A percentile compares a stretch with the other conserved stretches of the same genome.
Conservation (phyloP, 148 eudicot species). For the Rhododendron simsii region DNA sequence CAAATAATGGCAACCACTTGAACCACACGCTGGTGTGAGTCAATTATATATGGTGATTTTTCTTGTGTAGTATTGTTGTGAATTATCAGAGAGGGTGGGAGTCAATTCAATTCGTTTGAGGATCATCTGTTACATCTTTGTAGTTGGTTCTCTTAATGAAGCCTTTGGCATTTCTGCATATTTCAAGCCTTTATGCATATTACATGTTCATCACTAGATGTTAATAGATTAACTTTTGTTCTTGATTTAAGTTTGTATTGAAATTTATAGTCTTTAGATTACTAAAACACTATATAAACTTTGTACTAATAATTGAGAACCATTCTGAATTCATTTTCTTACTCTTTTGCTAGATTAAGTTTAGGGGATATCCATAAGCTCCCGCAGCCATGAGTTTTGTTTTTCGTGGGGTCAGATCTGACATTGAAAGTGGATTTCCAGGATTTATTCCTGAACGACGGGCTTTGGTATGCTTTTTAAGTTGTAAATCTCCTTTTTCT, state of each 20-base stretch:
- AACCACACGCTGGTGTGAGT: background rate
- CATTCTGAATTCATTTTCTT: background rate
- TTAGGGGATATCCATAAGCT: background rate
- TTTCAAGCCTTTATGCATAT: background rate
- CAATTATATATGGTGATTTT: conserved; percentile 1
- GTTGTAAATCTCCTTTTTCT: background rate
- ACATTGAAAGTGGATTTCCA: conserved; percentile 25
- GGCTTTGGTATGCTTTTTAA: conserved; percentile 12
- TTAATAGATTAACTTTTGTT: background rate
- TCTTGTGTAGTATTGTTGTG: background rate
- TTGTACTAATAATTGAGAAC: background rate
- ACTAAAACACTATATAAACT: background rate
- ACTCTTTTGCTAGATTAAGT: background rate
- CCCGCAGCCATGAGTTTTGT: conserved; percentile 21
- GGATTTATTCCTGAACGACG: conserved; percentile 23
- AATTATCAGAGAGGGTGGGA: background rate
- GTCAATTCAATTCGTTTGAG: background rate
- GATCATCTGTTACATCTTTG: background rate
- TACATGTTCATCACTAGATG: background rate
- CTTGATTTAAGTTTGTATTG: background rate
- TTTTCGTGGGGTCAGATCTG: conserved; percentile 29
- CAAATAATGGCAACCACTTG: background rate
- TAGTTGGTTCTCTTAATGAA: background rate
- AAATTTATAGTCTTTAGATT: background rate
- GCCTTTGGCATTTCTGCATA: background rate